phyloP scores from a whole-genome alignment of 2,329 filamentous ascomycete species.

The Ceratocystis cubensis region DNA sequence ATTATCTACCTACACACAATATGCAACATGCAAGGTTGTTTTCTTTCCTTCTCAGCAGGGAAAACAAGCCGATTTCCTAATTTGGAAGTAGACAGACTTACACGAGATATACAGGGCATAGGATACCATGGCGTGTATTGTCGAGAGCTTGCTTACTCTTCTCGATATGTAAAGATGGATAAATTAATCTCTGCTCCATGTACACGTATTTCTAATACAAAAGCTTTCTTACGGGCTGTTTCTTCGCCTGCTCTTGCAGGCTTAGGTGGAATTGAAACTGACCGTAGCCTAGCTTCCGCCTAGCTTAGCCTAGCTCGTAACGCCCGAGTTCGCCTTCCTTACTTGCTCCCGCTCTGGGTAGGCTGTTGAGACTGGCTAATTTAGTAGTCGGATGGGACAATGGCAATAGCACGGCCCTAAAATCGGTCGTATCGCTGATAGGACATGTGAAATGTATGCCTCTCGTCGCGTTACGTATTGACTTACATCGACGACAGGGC shows the following conservation, averaged over 20 bases:
- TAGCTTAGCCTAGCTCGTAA: background rate
- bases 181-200: too few relatives aligned
- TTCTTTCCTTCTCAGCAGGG: background rate
- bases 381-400: background rate
- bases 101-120: background rate
- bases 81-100: background rate
- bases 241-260: background rate
- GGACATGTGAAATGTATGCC: background rate
- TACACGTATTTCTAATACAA: background rate
- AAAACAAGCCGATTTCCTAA: background rate
- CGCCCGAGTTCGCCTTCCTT: background rate
- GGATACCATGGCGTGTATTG: background rate
- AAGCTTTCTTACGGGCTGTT: background rate
- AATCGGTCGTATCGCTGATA: background rate
- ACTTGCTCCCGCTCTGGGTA: background rate
- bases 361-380: background rate
- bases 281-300: background rate
- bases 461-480: background rate
- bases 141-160: background rate
- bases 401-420: background rate
- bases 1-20: background rate
- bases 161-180: too few relatives aligned
- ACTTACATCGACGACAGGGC: too few relatives aligned
- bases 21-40: background rate
- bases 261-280: background rate